Evolutionary conservation across 345 rosid genomes (phyloP), one percentile per base, ranked within the genome.

Genomic region (Stellera chamaejasme): DNA sequence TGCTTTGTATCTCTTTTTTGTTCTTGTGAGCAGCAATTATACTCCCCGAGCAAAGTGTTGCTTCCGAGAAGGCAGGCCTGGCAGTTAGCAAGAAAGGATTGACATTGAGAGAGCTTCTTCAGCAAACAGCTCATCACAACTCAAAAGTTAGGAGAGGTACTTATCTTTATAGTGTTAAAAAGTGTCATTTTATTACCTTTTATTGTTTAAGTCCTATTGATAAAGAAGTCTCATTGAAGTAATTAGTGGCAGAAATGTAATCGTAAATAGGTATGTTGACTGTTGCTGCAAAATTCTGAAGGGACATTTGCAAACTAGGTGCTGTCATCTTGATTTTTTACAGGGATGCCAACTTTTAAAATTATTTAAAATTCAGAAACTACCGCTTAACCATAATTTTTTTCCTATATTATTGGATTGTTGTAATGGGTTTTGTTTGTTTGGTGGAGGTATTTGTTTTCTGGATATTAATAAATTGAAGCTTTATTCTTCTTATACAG

Each of bases 1-100:
- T 26, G 51, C 36, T 55, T 60, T 66, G 56, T 51, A 27, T 12
- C 15, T 16, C 55, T 23, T 28, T 48, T 32, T 63, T 58, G 26
- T 32, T 16, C 26, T 45, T 44, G 51, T 25, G 71, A 68, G 70
- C 75, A 93, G 99, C 94, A 0, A 92, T 92, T 68, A 39, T 86
- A 63, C 87, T 92, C 67, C 98, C 94, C 13, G 93, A 88, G 72
- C 97, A 92, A 66, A 92, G 91, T 70, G 75, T 92, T 63, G 96
- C 82, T 9, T 75, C 84, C 0, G 87, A 86, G 48, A 92, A 82
- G 76, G 60, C 68, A n/a, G 97, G 86, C 41, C 72, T 83, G 13
- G 97, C 98, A 54, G 80, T 88, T 43, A 88, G 74, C 70, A 92
- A 79, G 84, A 92, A 82, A 66, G 97, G 97, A n/a, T 72, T 88